Evolutionary conservation across 345 rosid species (phyloP).

Genomic region (Eucalyptus regnans): DNA sequence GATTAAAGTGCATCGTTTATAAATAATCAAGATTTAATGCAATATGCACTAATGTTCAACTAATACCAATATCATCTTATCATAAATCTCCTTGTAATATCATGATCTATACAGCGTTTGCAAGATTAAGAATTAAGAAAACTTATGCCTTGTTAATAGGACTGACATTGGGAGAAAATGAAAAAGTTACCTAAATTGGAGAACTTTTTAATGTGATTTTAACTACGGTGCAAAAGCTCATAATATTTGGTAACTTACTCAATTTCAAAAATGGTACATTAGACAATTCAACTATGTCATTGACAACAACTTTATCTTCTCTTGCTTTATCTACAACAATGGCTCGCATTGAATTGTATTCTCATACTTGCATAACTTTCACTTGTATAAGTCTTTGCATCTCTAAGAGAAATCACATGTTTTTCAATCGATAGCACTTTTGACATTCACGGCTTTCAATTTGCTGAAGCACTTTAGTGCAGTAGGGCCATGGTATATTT

Average conservation of each 20-base stretch:
- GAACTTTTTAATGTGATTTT: background rate
- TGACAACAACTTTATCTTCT: background rate
- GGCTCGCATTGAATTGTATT: background rate
- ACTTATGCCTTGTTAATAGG: background rate
- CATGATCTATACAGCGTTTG: background rate
- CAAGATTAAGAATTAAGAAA: background rate
- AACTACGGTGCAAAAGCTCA: background rate
- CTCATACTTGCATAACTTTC: background rate
- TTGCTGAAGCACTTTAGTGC: background rate
- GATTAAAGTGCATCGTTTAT: background rate
- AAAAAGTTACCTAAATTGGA: background rate
- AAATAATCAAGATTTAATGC: background rate
- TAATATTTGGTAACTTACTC: background rate
- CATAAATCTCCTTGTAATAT: background rate
- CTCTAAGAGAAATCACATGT: background rate
- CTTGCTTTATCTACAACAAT: background rate
- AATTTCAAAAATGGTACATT: background rate
- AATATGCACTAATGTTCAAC: background rate
- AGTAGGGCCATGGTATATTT: background rate
- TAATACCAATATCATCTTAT: background rate
- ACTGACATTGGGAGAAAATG: background rate
- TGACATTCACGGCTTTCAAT: background rate
- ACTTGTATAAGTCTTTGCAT: background rate
- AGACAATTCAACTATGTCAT: background rate
- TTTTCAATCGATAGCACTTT: background rate